Evolutionary conservation across 2,329 filamentous ascomycete species (phyloP).

Genomic region (Alternaria gansuensis): DNA sequence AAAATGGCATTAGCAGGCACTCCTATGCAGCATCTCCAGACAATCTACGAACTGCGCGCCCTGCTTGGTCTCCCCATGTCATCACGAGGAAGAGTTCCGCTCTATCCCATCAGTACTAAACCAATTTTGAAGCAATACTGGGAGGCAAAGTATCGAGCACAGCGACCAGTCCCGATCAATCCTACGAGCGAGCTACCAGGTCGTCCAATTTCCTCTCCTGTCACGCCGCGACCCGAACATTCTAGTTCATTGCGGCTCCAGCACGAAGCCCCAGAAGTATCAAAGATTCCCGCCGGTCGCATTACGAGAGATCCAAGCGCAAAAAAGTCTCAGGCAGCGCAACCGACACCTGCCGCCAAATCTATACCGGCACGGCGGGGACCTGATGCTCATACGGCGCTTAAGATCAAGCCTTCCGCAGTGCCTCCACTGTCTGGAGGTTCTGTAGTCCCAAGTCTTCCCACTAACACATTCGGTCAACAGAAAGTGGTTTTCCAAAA

Average conservation of each 20-base stretch:
- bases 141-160: not conserved
- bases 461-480: not conserved
- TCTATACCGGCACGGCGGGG: not conserved
- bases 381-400: not conserved
- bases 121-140: constrained; percentile 16
- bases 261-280: no score
- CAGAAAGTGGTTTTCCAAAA: not conserved
- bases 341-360: not conserved
- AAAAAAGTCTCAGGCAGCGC: not conserved
- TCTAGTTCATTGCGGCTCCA: not conserved
- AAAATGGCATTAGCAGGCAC: constrained; percentile 15
- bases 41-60: constrained; percentile 24
- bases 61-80: constrained; percentile 24
- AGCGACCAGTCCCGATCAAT: not conserved
- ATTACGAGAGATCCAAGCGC: not conserved
- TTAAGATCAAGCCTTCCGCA: no score
- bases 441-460: no score
- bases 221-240: not conserved
- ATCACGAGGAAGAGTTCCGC: constrained; percentile 23
- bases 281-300: not conserved
- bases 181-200: not conserved
- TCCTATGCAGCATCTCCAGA: constrained; percentile 22
- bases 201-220: not conserved
- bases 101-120: constrained; percentile 23
- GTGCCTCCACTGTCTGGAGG: not conserved